Percentiles rank a stretch among this genome's conserved stretches.
Evolutionary conservation across 208 protist species (phyloP).

Genomic region (Trypanosoma brucei): DNA sequence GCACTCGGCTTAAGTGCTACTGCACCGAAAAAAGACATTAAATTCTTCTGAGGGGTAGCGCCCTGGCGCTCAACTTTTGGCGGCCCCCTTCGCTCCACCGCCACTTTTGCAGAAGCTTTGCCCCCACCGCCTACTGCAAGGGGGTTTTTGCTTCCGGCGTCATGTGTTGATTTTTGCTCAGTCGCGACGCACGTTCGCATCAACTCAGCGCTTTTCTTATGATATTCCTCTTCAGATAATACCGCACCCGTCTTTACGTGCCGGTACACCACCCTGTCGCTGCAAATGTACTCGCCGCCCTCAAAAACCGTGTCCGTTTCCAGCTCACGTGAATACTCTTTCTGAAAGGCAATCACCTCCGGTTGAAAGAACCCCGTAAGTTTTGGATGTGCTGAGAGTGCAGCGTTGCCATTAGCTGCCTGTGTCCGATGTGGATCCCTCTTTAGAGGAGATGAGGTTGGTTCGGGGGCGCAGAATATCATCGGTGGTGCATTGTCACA

Average conservation of each 20-base stretch:
- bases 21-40: too few relatives aligned
- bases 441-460: constrained; percentile 8
- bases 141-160: background rate
- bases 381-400: constrained; percentile 23
- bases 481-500: constrained; percentile 73
- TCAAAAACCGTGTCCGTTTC: constrained; percentile 53
- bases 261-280: constrained; percentile 50
- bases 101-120: background rate
- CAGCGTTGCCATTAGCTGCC: background rate
- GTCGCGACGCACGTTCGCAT: background rate
- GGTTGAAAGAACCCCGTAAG: constrained; percentile 64
- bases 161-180: background rate
- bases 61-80: too few relatives aligned
- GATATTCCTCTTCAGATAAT: constrained; percentile 69
- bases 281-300: constrained; percentile 67
- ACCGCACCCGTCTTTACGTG: constrained; percentile 36
- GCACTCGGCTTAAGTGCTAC: too few relatives aligned
- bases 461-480: constrained; percentile 39
- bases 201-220: constrained; percentile 31
- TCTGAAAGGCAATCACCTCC: constrained; percentile 61
- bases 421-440: constrained; percentile 6
- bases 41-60: too few relatives aligned
- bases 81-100: background rate
- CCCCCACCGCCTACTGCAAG: background rate
- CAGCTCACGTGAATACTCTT: constrained; percentile 50